Conservation (phyloP, 371 early-diverging fungal genomes). For the Mucor indicus region DNA sequence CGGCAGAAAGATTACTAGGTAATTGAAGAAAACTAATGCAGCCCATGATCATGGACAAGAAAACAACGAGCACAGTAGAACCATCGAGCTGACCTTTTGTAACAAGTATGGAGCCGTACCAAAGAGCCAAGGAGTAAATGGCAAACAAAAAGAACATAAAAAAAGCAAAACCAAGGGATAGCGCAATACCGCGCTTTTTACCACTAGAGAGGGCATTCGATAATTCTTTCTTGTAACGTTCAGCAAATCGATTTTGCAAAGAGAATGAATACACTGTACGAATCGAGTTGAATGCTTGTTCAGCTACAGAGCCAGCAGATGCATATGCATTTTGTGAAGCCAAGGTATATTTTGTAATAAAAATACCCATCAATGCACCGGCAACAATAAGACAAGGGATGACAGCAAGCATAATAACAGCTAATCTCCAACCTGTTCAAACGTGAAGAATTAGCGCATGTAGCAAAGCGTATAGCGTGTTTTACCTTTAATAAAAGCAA, state of each 20-base stretch:
- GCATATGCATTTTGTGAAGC: constrained; percentile 33
- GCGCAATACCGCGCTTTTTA: constrained; percentile 42
- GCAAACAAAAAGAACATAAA: constrained; percentile 62
- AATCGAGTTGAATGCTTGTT: constrained; percentile 75
- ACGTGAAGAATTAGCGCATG: no score
- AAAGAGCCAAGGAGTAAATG: constrained; percentile 72
- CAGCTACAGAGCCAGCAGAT: constrained; percentile 41
- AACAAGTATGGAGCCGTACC: constrained; percentile 67
- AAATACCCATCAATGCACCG: constrained; percentile 60
- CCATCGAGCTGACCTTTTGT: constrained; percentile 40
- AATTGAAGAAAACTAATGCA: constrained; percentile 31
- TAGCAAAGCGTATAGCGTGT: no score
- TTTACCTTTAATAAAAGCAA: constrained; percentile 66
- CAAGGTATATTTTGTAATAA: constrained; percentile 49
- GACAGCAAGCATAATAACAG: constrained; percentile 65
- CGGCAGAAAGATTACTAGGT: constrained; percentile 56
- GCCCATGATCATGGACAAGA: constrained; percentile 68
- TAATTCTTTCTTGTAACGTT: constrained; percentile 55
- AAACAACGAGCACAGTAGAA: constrained; percentile 58
- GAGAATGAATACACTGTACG: constrained; percentile 86
- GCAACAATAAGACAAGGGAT: constrained; percentile 54
- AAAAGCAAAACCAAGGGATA: constrained; percentile 54
- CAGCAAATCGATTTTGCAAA: constrained; percentile 65
- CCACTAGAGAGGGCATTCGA: constrained; percentile 53
- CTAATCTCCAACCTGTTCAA: constrained; percentile 68